Percentiles rank a stretch among this genome's conserved stretches.
These are phyloP conservation scores for Hericium coralloides DNA, from an alignment of 768 basidiomycete species.

Conservation along the genomic window DNA sequence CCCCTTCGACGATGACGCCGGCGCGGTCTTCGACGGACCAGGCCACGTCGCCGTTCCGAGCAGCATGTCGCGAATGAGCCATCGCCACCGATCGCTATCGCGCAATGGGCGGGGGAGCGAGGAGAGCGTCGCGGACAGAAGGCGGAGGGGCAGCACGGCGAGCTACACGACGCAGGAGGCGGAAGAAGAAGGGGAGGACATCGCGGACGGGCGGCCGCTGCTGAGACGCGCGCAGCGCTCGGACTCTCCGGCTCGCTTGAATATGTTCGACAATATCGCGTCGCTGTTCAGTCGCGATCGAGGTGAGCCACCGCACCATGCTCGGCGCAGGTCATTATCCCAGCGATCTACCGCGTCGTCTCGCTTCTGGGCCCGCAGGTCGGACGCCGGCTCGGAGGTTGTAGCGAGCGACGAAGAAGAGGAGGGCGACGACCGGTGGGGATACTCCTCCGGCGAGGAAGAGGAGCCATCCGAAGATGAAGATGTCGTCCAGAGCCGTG, in stretches of 20 bases:
- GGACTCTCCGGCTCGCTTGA: constrained; percentile 21
- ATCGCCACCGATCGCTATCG: constrained; percentile 21
- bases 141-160: constrained; percentile 6
- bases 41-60: constrained; percentile 58
- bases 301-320: constrained; percentile 23
- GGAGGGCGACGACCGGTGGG: constrained; percentile 71
- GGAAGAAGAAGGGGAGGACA: constrained; percentile 10
- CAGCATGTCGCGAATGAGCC: constrained; percentile 66
- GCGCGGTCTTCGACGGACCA: constrained; percentile 72
- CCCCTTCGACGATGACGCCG: constrained; percentile 51
- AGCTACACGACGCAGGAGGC: constrained; percentile 5
- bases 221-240: constrained; percentile 13
- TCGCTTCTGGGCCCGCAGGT: constrained; percentile 42
- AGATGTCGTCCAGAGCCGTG: constrained; percentile 22
- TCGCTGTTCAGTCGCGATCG: constrained; percentile 44
- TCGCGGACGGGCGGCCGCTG: not conserved
- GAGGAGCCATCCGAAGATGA: constrained; percentile 42
- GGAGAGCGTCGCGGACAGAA: constrained; percentile 8
- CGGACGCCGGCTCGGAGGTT: constrained; percentile 52
- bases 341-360: constrained; percentile 43
- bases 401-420: constrained; percentile 42
- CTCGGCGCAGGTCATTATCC: constrained; percentile 45
- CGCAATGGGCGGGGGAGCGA: constrained; percentile 42
- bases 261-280: constrained; percentile 58
- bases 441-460: constrained; percentile 83